Evolutionary conservation across 345 rosid species (phyloP).

Genomic region (Populus tremula): DNA sequence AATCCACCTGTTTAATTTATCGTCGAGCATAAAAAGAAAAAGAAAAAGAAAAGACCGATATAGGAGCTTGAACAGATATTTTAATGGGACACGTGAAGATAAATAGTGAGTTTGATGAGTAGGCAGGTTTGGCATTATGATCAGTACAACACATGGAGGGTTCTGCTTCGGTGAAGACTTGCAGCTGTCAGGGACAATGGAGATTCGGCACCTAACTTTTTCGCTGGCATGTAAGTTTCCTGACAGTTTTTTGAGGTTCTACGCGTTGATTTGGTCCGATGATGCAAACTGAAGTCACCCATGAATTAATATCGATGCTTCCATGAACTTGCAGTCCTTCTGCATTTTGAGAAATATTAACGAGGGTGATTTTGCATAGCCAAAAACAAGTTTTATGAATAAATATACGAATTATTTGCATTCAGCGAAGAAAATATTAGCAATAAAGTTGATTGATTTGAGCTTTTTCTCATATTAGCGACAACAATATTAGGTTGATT

Average conservation of each 20-base stretch:
- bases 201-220: not conserved
- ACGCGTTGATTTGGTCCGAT: not conserved
- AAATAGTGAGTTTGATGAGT: not conserved
- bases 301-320: not conserved
- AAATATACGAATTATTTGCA: too few species aligned
- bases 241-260: not conserved
- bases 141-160: not conserved
- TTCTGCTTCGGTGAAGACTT: not conserved
- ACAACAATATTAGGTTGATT: not conserved
- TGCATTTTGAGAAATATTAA: not conserved
- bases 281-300: not conserved
- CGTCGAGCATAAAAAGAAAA: not conserved
- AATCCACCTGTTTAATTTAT: not conserved
- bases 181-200: not conserved
- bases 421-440: not conserved
- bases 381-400: too few species aligned
- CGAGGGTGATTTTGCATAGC: not conserved
- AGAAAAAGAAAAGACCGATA: not conserved
- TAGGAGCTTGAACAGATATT: not conserved
- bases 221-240: not conserved
- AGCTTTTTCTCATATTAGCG: not conserved
- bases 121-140: not conserved
- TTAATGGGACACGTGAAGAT: conserved; percentile 6
- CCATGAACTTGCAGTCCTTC: not conserved
- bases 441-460: not conserved